Evolutionary conservation across 2,329 filamentous ascomycete species (phyloP).

Genomic region (Rutstroemia sp.): DNA sequence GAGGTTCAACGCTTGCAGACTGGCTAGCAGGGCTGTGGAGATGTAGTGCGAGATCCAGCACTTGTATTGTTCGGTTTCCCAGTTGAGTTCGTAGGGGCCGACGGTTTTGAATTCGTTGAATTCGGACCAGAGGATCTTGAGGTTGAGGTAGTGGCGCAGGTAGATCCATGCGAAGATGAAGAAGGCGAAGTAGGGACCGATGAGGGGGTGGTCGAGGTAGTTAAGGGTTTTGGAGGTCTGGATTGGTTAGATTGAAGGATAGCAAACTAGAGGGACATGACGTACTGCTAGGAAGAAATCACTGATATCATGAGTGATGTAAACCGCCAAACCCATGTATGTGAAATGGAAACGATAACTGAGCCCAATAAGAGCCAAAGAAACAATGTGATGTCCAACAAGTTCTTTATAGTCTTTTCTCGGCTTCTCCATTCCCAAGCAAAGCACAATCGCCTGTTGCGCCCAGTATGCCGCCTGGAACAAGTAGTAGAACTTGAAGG

Average conservation of each 20-base stretch:
- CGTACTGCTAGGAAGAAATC: slow-evolving; percentile 91
- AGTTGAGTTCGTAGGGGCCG: slow-evolving; percentile 68
- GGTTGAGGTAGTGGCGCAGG: slow-evolving; percentile 77
- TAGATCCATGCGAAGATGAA: slow-evolving; percentile 87
- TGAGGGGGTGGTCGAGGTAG: slow-evolving; percentile 73
- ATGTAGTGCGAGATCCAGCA: slow-evolving; percentile 63
- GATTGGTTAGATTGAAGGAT: slow-evolving; percentile 1
- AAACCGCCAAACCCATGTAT: slow-evolving; percentile 86
- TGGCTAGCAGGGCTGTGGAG: slow-evolving; percentile 55
- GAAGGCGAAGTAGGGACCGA: slow-evolving; percentile 72
- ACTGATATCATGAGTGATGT: slow-evolving; percentile 87
- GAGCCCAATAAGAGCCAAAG: slow-evolving; percentile 70
- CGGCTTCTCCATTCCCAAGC: slow-evolving; percentile 84
- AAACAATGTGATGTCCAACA: slow-evolving; percentile 85
- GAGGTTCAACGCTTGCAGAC: slow-evolving; percentile 66
- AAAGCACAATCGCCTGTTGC: slow-evolving; percentile 84
- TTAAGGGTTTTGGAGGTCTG: slow-evolving; percentile 87
- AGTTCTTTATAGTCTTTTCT: slow-evolving; percentile 93
- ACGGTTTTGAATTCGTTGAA: slow-evolving; percentile 68
- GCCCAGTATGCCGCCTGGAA: slow-evolving; percentile 93
- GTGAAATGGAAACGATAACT: slow-evolving; percentile 97
- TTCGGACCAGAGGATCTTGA: slow-evolving; percentile 66
- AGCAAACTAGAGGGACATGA: slow-evolving; percentile 11
- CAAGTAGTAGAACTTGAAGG: slow-evolving; percentile 92
- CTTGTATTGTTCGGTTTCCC: slow-evolving; percentile 71